These are phyloP conservation scores for Colletotrichum sp. DNA, from an alignment of 2,329 filamentous ascomycete species.

Conservation along the genomic window DNA sequence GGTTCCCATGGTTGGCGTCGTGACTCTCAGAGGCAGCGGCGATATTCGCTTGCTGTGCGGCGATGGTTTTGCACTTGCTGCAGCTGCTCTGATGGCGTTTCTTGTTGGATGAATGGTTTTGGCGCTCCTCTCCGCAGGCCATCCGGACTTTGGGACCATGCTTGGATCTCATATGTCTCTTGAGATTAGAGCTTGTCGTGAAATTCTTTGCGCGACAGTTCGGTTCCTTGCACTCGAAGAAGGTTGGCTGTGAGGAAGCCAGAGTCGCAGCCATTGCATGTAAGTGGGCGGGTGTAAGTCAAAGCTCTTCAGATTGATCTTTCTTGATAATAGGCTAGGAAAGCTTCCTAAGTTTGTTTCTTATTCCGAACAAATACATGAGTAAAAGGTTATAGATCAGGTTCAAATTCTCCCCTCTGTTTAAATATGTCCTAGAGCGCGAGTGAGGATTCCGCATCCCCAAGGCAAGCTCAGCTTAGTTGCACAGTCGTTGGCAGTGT, in stretches of 20 bases:
- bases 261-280: accelerated
- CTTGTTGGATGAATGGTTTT: neutral
- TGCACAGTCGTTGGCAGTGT: no score
- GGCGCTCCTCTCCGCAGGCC: neutral
- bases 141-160: neutral
- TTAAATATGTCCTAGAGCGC: no score
- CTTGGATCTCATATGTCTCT: neutral
- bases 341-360: no score
- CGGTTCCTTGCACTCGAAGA: neutral
- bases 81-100: neutral
- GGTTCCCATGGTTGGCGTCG: accelerated
- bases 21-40: accelerated
- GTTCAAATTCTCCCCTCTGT: no score
- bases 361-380: no score
- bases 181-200: neutral
- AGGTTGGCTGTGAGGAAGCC: accelerated
- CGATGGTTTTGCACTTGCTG: neutral
- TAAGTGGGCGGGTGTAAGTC: no score
- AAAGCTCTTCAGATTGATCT: no score
- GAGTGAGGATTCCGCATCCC: no score
- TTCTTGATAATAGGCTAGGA: no score
- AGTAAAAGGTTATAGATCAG: no score
- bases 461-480: no score
- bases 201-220: neutral
- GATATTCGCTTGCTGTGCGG: neutral